These are phyloP conservation scores for Euphorbia peplus DNA, from an alignment of 345 rosid species.

Conservation along the genomic window DNA sequence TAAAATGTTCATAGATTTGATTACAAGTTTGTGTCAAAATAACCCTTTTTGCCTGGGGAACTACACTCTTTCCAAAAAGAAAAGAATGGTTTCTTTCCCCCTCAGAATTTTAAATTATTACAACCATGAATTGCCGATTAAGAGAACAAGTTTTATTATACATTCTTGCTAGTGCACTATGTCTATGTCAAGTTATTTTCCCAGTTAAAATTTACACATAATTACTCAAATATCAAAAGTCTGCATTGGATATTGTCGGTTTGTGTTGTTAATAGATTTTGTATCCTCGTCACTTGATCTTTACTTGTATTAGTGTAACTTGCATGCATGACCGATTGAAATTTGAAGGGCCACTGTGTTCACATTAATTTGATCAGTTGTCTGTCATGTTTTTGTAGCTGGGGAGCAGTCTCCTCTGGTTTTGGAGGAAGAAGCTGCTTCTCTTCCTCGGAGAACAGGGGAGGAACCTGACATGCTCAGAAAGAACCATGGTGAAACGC, in stretches of 20 bases:
- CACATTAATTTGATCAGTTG: background rate
- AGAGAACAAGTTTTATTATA: no score
- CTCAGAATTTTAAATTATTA: background rate
- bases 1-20: background rate
- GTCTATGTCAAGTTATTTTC: background rate
- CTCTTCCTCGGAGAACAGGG: conserved; percentile 35
- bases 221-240: background rate
- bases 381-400: conserved; percentile 25
- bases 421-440: conserved; percentile 44
- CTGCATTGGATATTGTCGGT: background rate
- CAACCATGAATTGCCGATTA: background rate
- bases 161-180: background rate
- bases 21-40: background rate
- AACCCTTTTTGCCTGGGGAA: background rate
- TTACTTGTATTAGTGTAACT: background rate
- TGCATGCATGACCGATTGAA: background rate
- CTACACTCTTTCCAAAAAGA: background rate
- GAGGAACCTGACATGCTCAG: conserved; percentile 41
- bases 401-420: conserved; percentile 36
- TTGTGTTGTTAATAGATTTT: background rate
- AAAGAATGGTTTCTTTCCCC: background rate
- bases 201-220: background rate
- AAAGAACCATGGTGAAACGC: conserved; percentile 47
- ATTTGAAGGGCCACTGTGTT: background rate
- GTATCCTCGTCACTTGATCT: background rate